A percentile compares a stretch with the other conserved stretches of the same genome.
Evolutionary conservation across 345 rosid species (phyloP).

Genomic region (Salix purpurea): DNA sequence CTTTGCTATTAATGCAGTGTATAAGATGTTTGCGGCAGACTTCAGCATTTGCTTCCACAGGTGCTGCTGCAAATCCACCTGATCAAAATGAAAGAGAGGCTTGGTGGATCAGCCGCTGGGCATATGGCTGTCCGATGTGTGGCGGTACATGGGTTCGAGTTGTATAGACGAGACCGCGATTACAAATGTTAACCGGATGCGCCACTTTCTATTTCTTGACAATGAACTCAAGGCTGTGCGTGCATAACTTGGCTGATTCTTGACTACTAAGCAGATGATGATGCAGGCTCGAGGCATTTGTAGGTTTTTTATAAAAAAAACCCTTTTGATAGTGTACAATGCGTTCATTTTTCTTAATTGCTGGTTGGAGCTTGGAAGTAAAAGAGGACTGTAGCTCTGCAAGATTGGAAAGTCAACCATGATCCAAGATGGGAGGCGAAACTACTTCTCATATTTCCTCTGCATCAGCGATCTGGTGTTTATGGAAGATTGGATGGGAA

Average conservation of each 20-base stretch:
- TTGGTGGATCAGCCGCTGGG: conserved; percentile 99
- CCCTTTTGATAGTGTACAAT: not conserved
- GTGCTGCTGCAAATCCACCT: conserved; percentile 42
- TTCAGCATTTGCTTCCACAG: conserved; percentile 72
- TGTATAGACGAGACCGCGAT: conserved; percentile 36
- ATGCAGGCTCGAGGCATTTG: not conserved
- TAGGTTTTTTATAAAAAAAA: not conserved
- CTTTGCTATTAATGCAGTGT: conserved; percentile 50
- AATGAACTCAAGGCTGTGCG: not conserved
- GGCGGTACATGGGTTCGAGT: conserved; percentile 98
- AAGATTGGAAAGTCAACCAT: not conserved
- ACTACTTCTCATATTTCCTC: not conserved
- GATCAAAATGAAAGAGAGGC: conserved; percentile 63
- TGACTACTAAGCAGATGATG: not conserved
- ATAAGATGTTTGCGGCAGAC: conserved; percentile 96
- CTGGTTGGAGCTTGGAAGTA: not conserved
- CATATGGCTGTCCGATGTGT: conserved; percentile 92
- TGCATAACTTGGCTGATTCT: not conserved
- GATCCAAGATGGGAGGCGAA: not conserved
- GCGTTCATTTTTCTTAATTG: not conserved
- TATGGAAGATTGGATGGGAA: not conserved
- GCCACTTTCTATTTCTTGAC: not conserved
- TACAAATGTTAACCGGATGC: not conserved
- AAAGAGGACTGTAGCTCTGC: not conserved
- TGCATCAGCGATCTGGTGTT: not conserved